Percentiles rank a stretch among this genome's conserved stretches.
Evolutionary conservation across 2,329 filamentous ascomycete genomes (phyloP).

Genomic region (Aspergillus pseudoterreus): DNA sequence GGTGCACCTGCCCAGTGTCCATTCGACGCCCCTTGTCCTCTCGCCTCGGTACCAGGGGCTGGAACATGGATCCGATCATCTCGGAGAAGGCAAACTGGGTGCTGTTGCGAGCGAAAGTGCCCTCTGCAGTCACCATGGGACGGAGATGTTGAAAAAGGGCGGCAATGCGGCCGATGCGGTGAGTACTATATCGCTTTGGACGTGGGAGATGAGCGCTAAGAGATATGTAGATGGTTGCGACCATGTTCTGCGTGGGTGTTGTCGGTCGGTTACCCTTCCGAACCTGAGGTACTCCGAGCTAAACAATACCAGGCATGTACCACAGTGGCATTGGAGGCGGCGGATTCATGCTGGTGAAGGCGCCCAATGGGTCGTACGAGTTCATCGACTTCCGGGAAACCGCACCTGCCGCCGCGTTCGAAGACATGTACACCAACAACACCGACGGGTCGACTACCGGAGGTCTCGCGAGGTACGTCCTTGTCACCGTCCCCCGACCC

Average conservation of each 20-base stretch:
- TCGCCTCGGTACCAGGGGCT: neutral
- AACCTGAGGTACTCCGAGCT: constrained; percentile 1
- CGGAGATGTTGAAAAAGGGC: constrained; percentile 58
- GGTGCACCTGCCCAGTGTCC: constrained; percentile 18
- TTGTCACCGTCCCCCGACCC: neutral
- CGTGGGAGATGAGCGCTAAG: neutral
- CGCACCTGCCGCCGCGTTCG: constrained; percentile 73
- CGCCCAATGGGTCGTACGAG: constrained; percentile 71
- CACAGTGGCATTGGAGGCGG: constrained; percentile 82
- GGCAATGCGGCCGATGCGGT: constrained; percentile 73
- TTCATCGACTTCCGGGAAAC: constrained; percentile 87
- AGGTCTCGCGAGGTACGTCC: constrained; percentile 60
- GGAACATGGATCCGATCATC: constrained; percentile 26
- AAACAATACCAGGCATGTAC: constrained; percentile 57
- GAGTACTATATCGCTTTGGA: constrained; percentile 17
- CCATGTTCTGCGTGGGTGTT: constrained; percentile 71
- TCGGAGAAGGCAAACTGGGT: constrained; percentile 41
- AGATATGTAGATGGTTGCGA: constrained; percentile 57
- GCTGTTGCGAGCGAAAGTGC: constrained; percentile 68
- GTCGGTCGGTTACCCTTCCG: constrained; percentile 45
- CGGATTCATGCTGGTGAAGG: constrained; percentile 80
- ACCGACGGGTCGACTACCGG: constrained; percentile 63
- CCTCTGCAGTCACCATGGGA: constrained; percentile 67
- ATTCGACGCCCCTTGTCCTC: constrained; percentile 20
- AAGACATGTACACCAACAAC: constrained; percentile 82